Base-by-base conservation (phyloP, 345 rosid genomes). In the Sonneratia caseolaris region DNA sequence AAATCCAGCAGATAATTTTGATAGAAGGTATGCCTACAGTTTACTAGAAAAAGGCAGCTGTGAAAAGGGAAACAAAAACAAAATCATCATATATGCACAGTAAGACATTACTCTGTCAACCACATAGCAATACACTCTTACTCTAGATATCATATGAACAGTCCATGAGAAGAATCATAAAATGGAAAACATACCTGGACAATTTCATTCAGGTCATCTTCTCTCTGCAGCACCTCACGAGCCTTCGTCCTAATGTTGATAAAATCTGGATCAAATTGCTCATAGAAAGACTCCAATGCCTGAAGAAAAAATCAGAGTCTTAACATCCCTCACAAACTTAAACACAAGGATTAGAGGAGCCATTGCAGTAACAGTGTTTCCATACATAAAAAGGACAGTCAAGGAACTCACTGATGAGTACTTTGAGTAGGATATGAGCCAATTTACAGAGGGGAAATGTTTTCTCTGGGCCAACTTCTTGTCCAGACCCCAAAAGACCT, bases 401-500 rank as follows among this genome's bases (percentile, higher is more conserved):
- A 66, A 62, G 64, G 55, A 77, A 75, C 89, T 74, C 86, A 96
- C 99, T 78, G 90, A 68, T 21, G 99, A 86, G 71, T 96, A 96
- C 84, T 96, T 96, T 22, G 99, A 96, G 87, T 96, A 96, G 66
- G 99, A 96, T 78, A 96, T 96, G 71, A 96, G 87, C 99, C 99
- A 96, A 77, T 95, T 95, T 24, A 95, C 99, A 73, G 99, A 95
- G 68, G 99, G 99, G 70, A 96, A 96, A 88, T 96, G 99, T 76
- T 96, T 96, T 81, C 99, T 88, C 84, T 92, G 99, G n/a, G 99
- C 98, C 81, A 96, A 96, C 83, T 96, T 96, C 89, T 96, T 96
- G 83, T 96, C 99, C 80, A 96, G 86, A 81, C 99, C 99, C 99
- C 99, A 96, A 85, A 96, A 96, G 75, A 96, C 99, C 99, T 96